phyloP scores from a whole-genome alignment of 495 filamentous ascomycete species.

The Talaromyces adpressus region DNA sequence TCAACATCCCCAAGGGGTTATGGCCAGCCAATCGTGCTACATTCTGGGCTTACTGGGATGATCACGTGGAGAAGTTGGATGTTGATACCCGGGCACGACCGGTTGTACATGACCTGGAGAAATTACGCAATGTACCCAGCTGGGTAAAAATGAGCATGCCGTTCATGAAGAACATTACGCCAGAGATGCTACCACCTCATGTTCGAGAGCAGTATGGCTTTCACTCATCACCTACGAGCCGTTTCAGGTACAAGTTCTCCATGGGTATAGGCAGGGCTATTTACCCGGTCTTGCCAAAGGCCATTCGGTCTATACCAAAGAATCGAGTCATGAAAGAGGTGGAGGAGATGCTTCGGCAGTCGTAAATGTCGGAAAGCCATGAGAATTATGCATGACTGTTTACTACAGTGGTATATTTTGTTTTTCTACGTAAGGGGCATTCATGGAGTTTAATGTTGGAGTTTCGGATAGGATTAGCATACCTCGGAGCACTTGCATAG shows the following conservation, averaged over 20 bases:
- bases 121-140: constrained; percentile 22
- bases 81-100: constrained; percentile 28
- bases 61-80: constrained; percentile 21
- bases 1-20: constrained; percentile 21
- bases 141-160: constrained; percentile 31
- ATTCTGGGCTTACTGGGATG: constrained; percentile 38
- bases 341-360: constrained; percentile 3
- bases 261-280: constrained; percentile 32
- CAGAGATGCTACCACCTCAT: constrained; percentile 35
- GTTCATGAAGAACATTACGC: constrained; percentile 24
- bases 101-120: constrained; percentile 24
- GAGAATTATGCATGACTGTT: neutral
- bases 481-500: neutral
- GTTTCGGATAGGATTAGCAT: neutral
- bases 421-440: neutral
- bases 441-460: neutral
- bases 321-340: constrained; percentile 8
- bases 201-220: constrained; percentile 34
- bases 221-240: constrained; percentile 23
- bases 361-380: neutral
- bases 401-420: neutral
- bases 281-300: constrained; percentile 32
- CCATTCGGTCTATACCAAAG: constrained; percentile 14
- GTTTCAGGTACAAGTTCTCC: constrained; percentile 26
- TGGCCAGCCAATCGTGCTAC: constrained; percentile 28